A percentile compares a stretch with the other conserved stretches of the same genome.
These are phyloP conservation scores for Penicillium sp. DNA, from an alignment of 2,329 filamentous ascomycete species.

Conservation along the genomic window DNA sequence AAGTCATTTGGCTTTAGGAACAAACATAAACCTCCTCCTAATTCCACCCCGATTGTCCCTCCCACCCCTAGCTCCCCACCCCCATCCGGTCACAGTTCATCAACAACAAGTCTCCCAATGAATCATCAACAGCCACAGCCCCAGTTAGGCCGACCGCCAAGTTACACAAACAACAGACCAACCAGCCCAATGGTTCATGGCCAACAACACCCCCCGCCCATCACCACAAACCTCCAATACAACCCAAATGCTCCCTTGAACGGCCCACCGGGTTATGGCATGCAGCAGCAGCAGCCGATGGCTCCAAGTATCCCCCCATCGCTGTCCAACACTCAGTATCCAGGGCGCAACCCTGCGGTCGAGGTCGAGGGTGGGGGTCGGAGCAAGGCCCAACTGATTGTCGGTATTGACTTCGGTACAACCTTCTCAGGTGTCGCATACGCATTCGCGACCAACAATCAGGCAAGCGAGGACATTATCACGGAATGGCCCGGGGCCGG, in stretches of 20 bases:
- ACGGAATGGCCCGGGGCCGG: constrained; percentile 98
- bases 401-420: constrained; percentile 98
- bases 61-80: constrained; percentile 38
- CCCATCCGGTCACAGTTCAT: constrained; percentile 44
- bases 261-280: constrained; percentile 47
- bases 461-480: constrained; percentile 97
- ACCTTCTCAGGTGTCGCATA: constrained; percentile 98
- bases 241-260: constrained; percentile 39
- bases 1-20: constrained; percentile 50
- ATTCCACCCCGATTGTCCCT: constrained; percentile 32
- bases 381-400: constrained; percentile 95
- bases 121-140: constrained; percentile 39
- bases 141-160: constrained; percentile 60
- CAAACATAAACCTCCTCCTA: constrained; percentile 30
- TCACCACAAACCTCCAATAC: constrained; percentile 55
- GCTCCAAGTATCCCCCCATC: constrained; percentile 29
- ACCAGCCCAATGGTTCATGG: constrained; percentile 52
- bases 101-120: constrained; percentile 54
- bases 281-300: constrained; percentile 35
- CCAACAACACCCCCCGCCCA: constrained; percentile 50
- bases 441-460: constrained; percentile 88
- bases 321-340: constrained; percentile 30
- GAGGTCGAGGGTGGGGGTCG: constrained; percentile 86
- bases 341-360: constrained; percentile 35
- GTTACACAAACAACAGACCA: constrained; percentile 57